Conservation (phyloP, 139 green algal species). For the Picochlorum sp. region DNA sequence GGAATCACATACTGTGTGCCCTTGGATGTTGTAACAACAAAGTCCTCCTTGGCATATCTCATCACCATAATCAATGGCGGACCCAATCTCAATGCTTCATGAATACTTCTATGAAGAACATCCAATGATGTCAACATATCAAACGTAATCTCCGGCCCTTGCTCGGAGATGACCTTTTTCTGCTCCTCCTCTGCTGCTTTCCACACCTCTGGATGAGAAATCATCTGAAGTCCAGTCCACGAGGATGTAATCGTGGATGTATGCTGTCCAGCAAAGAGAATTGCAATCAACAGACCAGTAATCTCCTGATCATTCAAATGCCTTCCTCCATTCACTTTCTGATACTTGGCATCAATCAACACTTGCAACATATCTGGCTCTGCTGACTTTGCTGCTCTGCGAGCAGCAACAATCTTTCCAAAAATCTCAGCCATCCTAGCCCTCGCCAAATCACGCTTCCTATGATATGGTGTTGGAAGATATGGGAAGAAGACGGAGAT, state of each 20-base stretch:
- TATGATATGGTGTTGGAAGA: conserved; percentile 82
- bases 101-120: conserved; percentile 67
- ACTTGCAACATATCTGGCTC: conserved; percentile 93
- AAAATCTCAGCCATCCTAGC: conserved; percentile 74
- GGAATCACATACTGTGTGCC: conserved; percentile 74
- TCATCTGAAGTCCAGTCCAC: conserved; percentile 81
- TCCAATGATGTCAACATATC: conserved; percentile 87
- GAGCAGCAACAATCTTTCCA: conserved; percentile 63
- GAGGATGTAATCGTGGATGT: conserved; percentile 88
- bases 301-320: conserved; percentile 85
- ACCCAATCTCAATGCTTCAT: conserved; percentile 86
- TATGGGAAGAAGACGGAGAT: conserved; percentile 92
- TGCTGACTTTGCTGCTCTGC: conserved; percentile 39
- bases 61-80: conserved; percentile 95
- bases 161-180: conserved; percentile 50
- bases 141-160: conserved; percentile 64
- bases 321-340: conserved; percentile 66
- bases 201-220: conserved; percentile 30
- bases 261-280: conserved; percentile 96
- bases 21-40: conserved; percentile 69
- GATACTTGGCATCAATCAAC: conserved; percentile 86
- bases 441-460: conserved; percentile 68
- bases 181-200: conserved; percentile 64
- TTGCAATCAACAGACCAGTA: conserved; percentile 92
- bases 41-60: conserved; percentile 73